phyloP scores from a whole-genome alignment of 2,329 filamentous ascomycete species.

The Fusarium lyarnte region DNA sequence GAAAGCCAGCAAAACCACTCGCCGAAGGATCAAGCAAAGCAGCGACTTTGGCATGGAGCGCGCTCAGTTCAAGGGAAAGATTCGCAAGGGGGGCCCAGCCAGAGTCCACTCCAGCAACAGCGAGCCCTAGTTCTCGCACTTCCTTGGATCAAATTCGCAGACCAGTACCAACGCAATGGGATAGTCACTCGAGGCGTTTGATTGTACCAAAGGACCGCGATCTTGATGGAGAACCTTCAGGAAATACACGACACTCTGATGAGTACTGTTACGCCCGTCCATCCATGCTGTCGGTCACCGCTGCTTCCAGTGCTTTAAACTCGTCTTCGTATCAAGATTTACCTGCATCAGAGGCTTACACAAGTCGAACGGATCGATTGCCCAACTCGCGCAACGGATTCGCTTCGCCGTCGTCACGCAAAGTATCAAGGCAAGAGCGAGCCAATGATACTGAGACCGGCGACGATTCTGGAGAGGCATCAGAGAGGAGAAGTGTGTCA shows the following conservation, averaged over 20 bases:
- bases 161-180: slow-evolving; percentile 58
- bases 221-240: slow-evolving; percentile 43
- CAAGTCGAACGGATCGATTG: slow-evolving; percentile 29
- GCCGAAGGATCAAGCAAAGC: slow-evolving; percentile 69
- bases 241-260: slow-evolving; percentile 50
- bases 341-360: slow-evolving; percentile 23
- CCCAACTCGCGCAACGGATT: slow-evolving; percentile 8
- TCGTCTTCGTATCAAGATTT: slow-evolving; percentile 45
- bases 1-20: slow-evolving; percentile 54
- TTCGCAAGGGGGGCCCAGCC: slow-evolving; percentile 40
- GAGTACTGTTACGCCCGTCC: slow-evolving; percentile 52
- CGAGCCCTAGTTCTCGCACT: slow-evolving; percentile 36
- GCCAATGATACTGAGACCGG: slow-evolving; percentile 22
- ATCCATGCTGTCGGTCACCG: slow-evolving; percentile 63
- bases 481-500: slow-evolving; percentile 32
- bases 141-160: slow-evolving; percentile 48
- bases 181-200: slow-evolving; percentile 64
- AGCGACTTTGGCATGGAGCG: slow-evolving; percentile 70
- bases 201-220: slow-evolving; percentile 53
- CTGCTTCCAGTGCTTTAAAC: slow-evolving; percentile 64
- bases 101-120: slow-evolving; percentile 34
- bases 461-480: slow-evolving; percentile 36
- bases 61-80: slow-evolving; percentile 54
- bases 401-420: slow-evolving; percentile 25
- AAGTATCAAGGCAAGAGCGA: slow-evolving; percentile 28